phyloP scores from a whole-genome alignment of 495 filamentous ascomycete genomes.

The Aspergillus conjunctus region DNA sequence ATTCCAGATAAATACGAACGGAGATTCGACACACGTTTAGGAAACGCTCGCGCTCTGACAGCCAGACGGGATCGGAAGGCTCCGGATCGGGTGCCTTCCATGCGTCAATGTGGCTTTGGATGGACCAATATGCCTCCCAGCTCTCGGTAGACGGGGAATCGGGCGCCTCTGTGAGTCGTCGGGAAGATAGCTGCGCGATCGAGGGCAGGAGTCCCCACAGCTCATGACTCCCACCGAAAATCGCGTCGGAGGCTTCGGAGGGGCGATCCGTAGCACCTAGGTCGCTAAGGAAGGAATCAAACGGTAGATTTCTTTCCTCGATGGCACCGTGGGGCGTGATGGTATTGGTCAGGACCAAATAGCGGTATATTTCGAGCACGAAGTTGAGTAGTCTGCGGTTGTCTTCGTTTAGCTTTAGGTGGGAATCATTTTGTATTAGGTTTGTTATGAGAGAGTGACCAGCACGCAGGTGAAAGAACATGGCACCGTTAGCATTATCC shows the following conservation, averaged over 20 bases:
- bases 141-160: neutral
- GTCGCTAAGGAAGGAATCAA: slow-evolving; percentile 4
- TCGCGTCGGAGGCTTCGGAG: neutral
- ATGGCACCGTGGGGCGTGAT: slow-evolving; percentile 11
- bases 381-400: slow-evolving; percentile 3
- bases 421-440: neutral
- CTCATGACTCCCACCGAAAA: slow-evolving; percentile 11
- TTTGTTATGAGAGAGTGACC: slow-evolving; percentile 1
- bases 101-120: neutral
- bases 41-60: neutral
- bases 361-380: slow-evolving; percentile 8
- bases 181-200: neutral
- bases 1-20: slow-evolving; percentile 6
- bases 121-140: neutral
- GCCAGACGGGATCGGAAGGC: neutral
- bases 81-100: neutral
- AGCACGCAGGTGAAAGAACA: slow-evolving; percentile 10
- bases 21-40: slow-evolving; percentile 1
- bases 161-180: neutral
- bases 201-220: slow-evolving; percentile 7
- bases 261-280: neutral
- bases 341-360: slow-evolving; percentile 11
- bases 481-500: slow-evolving; percentile 6
- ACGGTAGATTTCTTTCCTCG: slow-evolving; percentile 7
- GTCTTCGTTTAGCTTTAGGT: neutral